Base-by-base conservation (phyloP, 1,284 basidiomycete species). In the Trichosporon coremiiforme region DNA sequence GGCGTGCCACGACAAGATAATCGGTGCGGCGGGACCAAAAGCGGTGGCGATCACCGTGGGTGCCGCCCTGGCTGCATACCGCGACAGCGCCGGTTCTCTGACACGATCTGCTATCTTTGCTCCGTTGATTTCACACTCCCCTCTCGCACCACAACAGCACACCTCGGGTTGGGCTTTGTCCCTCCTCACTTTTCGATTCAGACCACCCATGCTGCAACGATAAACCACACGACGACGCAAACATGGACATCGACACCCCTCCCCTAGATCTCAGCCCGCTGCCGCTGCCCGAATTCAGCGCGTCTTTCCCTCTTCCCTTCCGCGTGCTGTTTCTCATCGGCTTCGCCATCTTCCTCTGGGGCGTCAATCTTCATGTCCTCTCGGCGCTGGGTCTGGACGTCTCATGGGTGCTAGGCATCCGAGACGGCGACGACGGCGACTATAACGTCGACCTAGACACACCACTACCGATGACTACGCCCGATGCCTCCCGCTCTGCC, bases 331-430 rank as follows among this genome's bases (percentile, higher is more conserved):
- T 88, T 74, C 86, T 95, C 68, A 83, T 88, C 70, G 89, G 90
- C 33, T 75, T 91, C 65, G 91, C 91, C 41, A 86, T 92, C 69
- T 79, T 93, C 9, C 88, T 89, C 68, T 94, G 92, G 92, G 93
- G 93, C 0, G 88, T 90, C 41, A 97, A 97, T 82, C 84, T 97
- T 6, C 94, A 97, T 82, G 88, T 91, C 63, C 87, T 97, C 53
- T 85, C 90, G 73, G 72, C 86, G 4, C 85, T 91, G n/a, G 90
- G 90, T 17, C 84, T 97, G 55, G 93, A 97, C 80, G 89, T 88
- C 0, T 85, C 87, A 9, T 83, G 86, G 75, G 89, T 89, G 4
- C 86, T 97, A 75, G 81, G 80, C 66, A 72, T 80, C 33, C 69
- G 78, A 4, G 80, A 80, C 35, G 75, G 74, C 20, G 72, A 73